Conservation (phyloP, 2,329 filamentous ascomycete species). For the Cladosporium sp. region DNA sequence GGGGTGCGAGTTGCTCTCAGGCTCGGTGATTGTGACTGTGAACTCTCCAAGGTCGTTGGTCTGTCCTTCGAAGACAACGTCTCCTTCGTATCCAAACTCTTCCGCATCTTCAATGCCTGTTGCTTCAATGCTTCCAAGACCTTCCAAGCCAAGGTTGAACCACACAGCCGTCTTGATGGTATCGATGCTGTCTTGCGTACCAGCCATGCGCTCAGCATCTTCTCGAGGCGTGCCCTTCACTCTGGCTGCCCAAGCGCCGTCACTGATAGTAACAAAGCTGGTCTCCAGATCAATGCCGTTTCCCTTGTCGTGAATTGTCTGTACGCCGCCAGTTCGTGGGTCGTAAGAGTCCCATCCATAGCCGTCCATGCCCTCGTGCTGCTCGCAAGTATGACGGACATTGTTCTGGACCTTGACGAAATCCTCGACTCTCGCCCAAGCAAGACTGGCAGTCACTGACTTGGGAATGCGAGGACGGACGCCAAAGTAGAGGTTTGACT, state of each 20-base stretch:
- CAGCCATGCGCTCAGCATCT: constrained; percentile 54
- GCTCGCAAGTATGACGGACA: constrained; percentile 93
- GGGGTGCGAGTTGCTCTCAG: constrained; percentile 63
- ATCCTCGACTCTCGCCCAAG: constrained; percentile 86
- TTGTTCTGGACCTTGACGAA: constrained; percentile 73
- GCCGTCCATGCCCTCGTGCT: constrained; percentile 87
- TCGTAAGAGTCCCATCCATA: constrained; percentile 99
- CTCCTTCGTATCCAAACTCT: constrained; percentile 59
- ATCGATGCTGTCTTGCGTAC: constrained; percentile 26
- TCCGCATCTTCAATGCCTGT: constrained; percentile 54
- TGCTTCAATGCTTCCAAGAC: constrained; percentile 65
- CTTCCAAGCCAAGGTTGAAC: constrained; percentile 82
- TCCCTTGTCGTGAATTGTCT: constrained; percentile 85
- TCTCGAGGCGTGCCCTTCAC: constrained; percentile 78
- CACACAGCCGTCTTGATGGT: constrained; percentile 74
- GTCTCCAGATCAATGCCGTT: constrained; percentile 91
- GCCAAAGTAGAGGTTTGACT: constrained; percentile 92
- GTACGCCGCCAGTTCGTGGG: constrained; percentile 78
- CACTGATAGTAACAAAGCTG: constrained; percentile 89
- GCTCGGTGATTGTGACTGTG: constrained; percentile 73
- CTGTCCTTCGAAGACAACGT: constrained; percentile 69
- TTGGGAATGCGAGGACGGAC: constrained; percentile 78
- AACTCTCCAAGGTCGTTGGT: constrained; percentile 76
- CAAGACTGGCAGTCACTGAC: constrained; percentile 76
- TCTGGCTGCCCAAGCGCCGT: constrained; percentile 88